These are phyloP conservation scores for Diaporthe velutina DNA, from an alignment of 2,329 filamentous ascomycete species.

Conservation along the genomic window DNA sequence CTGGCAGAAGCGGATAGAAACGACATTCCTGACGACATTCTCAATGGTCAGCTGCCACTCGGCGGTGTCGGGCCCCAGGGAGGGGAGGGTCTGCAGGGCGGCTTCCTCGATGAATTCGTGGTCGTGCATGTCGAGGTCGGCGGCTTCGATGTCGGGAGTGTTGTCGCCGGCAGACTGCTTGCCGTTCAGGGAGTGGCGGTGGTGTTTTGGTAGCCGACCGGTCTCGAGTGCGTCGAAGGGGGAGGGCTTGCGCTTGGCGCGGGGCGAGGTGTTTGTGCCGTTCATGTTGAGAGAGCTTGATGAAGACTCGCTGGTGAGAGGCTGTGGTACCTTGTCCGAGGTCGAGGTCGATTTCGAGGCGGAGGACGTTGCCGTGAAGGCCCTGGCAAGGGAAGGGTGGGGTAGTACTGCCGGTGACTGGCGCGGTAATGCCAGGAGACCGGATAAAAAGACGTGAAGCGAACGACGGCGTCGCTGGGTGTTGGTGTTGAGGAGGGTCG, in stretches of 20 bases:
- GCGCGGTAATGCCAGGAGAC: background rate
- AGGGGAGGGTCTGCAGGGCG: conserved; percentile 44
- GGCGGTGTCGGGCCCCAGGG: conserved; percentile 70
- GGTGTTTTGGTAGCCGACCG: conserved; percentile 45
- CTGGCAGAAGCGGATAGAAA: conserved; percentile 99
- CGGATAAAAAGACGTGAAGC: conserved; percentile 1
- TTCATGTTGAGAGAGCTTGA: conserved; percentile 41
- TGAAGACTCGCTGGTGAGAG: conserved; percentile 1
- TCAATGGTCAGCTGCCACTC: conserved; percentile 98
- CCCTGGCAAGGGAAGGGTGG: conserved; percentile 14
- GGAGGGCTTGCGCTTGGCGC: conserved; percentile 46
- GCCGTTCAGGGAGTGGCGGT: conserved; percentile 41
- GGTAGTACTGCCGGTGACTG: conserved; percentile 25
- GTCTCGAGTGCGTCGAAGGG: conserved; percentile 39
- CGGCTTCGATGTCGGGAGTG: conserved; percentile 42
- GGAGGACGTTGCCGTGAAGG: conserved; percentile 21
- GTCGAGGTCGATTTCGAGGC: background rate
- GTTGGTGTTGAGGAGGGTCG: conserved; percentile 16
- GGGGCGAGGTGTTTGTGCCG: conserved; percentile 41
- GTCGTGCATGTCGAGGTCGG: conserved; percentile 38
- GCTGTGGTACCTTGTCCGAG: background rate
- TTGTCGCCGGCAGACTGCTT: conserved; percentile 43
- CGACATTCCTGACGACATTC: conserved; percentile 92
- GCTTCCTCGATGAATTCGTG: conserved; percentile 37
- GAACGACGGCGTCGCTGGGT: background rate